Conservation (phyloP, 1,284 basidiomycete species). For the Microbotryum violaceum region DNA sequence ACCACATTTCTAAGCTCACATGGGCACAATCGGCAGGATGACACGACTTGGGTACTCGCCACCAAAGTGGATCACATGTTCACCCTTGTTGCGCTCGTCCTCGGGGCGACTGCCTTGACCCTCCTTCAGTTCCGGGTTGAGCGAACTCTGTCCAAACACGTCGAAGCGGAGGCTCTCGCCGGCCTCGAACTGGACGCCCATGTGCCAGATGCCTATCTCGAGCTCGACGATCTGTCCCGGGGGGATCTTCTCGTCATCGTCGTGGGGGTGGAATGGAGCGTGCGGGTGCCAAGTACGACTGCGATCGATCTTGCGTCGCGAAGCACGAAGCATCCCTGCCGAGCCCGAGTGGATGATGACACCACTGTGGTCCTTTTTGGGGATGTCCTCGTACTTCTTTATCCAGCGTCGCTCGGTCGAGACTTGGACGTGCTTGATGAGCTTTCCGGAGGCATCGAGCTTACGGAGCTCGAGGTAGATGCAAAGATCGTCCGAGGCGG, state of each 20-base stretch:
- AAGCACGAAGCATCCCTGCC: conserved; percentile 34
- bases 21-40: conserved; percentile 9
- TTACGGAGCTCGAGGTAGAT: conserved; percentile 34
- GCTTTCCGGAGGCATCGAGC: conserved; percentile 29
- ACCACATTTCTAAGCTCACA: background rate
- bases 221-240: conserved; percentile 32
- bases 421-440: conserved; percentile 28
- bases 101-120: conserved; percentile 7
- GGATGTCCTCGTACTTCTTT: conserved; percentile 27
- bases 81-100: conserved; percentile 8
- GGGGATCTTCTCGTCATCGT: conserved; percentile 28
- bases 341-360: conserved; percentile 26
- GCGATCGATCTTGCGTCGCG: conserved; percentile 26
- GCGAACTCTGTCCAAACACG: conserved; percentile 2
- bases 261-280: conserved; percentile 13
- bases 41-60: conserved; percentile 7
- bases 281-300: conserved; percentile 4
- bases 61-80: conserved; percentile 8
- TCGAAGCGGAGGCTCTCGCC: conserved; percentile 32
- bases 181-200: conserved; percentile 32
- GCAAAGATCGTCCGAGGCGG: conserved; percentile 33
- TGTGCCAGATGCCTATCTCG: conserved; percentile 36
- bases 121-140: conserved; percentile 13
- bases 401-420: conserved; percentile 23
- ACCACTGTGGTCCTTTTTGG: conserved; percentile 12